phyloP scores from a whole-genome alignment of 345 rosid species.

The Brassica juncea region DNA sequence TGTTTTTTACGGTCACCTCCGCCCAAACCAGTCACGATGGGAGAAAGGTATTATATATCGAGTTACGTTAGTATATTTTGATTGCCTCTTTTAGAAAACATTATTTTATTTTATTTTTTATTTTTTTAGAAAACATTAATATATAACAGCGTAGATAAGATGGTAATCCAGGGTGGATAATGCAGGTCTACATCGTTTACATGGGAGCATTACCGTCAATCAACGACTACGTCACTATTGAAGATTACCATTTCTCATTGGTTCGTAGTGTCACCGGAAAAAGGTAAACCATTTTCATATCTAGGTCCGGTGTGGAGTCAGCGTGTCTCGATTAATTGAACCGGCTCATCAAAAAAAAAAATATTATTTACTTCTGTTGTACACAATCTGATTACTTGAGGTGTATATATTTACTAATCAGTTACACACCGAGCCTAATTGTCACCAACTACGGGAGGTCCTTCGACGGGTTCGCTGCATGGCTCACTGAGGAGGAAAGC shows the following conservation, averaged over 20 bases:
- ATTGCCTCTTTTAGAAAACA: not conserved
- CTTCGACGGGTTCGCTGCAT: slow-evolving; percentile 30
- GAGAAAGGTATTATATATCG: slow-evolving; percentile 14
- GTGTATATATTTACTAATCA: slow-evolving; percentile 9
- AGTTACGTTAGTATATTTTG: not conserved
- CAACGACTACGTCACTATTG: not conserved
- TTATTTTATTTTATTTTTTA: too few species aligned
- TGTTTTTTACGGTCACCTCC: slow-evolving; percentile 1
- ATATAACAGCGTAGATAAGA: not conserved
- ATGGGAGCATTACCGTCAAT: slow-evolving; percentile 22
- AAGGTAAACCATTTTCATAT: slow-evolving; percentile 11
- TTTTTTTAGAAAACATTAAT: not conserved
- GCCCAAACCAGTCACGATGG: not conserved
- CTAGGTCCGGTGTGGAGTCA: not conserved
- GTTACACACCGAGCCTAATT: slow-evolving; percentile 21
- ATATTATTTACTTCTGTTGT: not conserved
- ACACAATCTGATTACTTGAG: not conserved
- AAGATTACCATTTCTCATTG: slow-evolving; percentile 9
- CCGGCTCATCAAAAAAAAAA: not conserved
- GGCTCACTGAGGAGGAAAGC: slow-evolving; percentile 33
- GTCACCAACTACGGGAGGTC: slow-evolving; percentile 6
- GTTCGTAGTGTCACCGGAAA: slow-evolving; percentile 12
- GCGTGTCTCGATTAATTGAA: not conserved
- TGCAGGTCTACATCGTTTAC: slow-evolving; percentile 25
- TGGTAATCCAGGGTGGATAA: not conserved